A percentile compares a stretch with the other conserved stretches of the same genome.
Evolutionary conservation across 345 rosid genomes (phyloP).

Genomic region (Populus davidiana): DNA sequence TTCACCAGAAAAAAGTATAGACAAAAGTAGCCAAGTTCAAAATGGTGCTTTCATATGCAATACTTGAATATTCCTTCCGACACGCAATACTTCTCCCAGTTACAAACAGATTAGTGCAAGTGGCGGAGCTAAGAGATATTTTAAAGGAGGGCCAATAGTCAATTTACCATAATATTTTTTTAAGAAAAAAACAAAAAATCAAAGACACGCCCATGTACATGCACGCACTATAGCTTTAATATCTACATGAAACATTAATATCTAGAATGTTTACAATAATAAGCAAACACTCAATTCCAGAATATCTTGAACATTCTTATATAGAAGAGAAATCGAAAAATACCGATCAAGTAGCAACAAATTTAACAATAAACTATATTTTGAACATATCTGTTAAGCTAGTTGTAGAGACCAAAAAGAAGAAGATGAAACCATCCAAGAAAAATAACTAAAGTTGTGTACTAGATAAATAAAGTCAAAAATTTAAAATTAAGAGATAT

Average conservation of each 20-base stretch:
- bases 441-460: background rate
- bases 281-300: background rate
- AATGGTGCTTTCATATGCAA: background rate
- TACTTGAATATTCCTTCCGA: background rate
- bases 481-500: background rate
- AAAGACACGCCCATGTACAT: no score
- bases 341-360: background rate
- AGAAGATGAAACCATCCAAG: background rate
- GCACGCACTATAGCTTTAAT: background rate
- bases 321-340: no score
- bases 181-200: no score
- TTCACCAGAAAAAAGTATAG: background rate
- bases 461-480: background rate
- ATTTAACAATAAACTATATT: no score
- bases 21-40: background rate
- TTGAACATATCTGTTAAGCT: background rate
- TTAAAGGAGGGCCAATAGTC: background rate
- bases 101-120: background rate
- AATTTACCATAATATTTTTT: no score
- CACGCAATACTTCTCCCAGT: background rate
- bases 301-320: no score
- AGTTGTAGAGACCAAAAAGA: background rate
- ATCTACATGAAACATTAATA: background rate
- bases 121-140: background rate
- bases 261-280: background rate